Evolutionary conservation across 129 eudicot species (phyloP).

Genomic region (Centella asiatica): DNA sequence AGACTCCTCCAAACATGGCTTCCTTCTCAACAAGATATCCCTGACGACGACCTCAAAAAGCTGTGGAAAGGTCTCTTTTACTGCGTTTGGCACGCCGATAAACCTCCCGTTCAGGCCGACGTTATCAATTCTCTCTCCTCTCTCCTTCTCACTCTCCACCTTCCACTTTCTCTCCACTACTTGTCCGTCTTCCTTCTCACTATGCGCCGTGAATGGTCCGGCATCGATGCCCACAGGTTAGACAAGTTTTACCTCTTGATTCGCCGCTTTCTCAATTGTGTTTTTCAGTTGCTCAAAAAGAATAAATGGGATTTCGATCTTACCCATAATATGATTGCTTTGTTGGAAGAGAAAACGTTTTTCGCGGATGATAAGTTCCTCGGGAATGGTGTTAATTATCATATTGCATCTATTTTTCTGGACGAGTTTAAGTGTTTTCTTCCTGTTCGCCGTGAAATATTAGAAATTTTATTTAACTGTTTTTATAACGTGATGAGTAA

Average conservation of each 20-base stretch:
- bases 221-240: conserved; percentile 76
- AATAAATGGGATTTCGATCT: conserved; percentile 51
- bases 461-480: conserved; percentile 40
- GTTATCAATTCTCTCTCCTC: conserved; percentile 49
- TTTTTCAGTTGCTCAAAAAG: conserved; percentile 39
- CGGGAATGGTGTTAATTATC: conserved; percentile 88
- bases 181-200: conserved; percentile 50
- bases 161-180: conserved; percentile 35
- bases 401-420: conserved; percentile 59
- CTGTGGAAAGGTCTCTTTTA: conserved; percentile 91
- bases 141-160: conserved; percentile 35
- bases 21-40: conserved; percentile 36
- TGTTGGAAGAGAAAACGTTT: conserved; percentile 41
- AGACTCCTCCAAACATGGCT: conserved; percentile 52
- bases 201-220: conserved; percentile 78
- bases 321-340: conserved; percentile 25
- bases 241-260: conserved; percentile 75
- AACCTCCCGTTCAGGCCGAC: conserved; percentile 50
- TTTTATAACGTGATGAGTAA: conserved; percentile 33
- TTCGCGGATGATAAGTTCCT: conserved; percentile 39
- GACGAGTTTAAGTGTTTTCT: conserved; percentile 62
- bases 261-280: conserved; percentile 40
- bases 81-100: conserved; percentile 89
- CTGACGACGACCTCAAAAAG: conserved; percentile 68
- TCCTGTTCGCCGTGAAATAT: conserved; percentile 40